phyloP scores from a whole-genome alignment of 2,329 filamentous ascomycete genomes.

The Aspergillus ochraceoroseus region DNA sequence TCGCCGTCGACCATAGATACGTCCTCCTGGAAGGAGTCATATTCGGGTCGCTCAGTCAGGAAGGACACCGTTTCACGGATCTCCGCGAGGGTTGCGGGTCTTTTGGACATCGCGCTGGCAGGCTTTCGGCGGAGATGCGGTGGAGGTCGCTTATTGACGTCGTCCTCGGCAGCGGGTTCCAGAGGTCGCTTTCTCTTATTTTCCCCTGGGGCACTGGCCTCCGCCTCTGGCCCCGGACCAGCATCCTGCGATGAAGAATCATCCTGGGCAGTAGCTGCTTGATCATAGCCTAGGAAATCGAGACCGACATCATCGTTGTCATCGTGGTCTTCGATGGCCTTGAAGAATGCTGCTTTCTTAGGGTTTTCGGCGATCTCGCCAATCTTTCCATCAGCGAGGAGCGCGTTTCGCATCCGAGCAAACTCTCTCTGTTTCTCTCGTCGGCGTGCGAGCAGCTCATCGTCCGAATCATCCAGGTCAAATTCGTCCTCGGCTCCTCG shows the following conservation, averaged over 20 bases:
- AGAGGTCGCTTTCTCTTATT: constrained; percentile 42
- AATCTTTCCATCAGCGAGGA: constrained; percentile 83
- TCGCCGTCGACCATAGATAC: constrained; percentile 48
- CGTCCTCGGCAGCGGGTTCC: constrained; percentile 39
- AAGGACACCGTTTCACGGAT: constrained; percentile 79
- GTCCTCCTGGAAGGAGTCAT: constrained; percentile 52
- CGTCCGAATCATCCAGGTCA: constrained; percentile 85
- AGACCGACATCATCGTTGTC: constrained; percentile 63
- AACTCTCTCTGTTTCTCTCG: constrained; percentile 83
- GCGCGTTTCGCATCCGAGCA: constrained; percentile 81
- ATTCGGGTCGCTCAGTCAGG: constrained; percentile 65
- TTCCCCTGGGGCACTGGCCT: constrained; percentile 18
- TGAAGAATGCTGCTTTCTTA: constrained; percentile 84
- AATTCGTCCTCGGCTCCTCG: constrained; percentile 67
- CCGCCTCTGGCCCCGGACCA: constrained; percentile 19
- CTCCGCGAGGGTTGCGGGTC: constrained; percentile 70
- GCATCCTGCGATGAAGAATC: constrained; percentile 27
- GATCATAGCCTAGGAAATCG: constrained; percentile 59
- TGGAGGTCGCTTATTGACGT: constrained; percentile 50
- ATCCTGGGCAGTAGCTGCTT: constrained; percentile 41
- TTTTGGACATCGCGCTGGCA: constrained; percentile 52
- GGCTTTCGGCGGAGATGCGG: constrained; percentile 59
- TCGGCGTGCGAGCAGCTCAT: constrained; percentile 67
- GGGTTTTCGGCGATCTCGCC: constrained; percentile 85
- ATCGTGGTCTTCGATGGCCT: constrained; percentile 79